Evolutionary conservation across 345 rosid genomes (phyloP).

Genomic region (Iberis pinnata): DNA sequence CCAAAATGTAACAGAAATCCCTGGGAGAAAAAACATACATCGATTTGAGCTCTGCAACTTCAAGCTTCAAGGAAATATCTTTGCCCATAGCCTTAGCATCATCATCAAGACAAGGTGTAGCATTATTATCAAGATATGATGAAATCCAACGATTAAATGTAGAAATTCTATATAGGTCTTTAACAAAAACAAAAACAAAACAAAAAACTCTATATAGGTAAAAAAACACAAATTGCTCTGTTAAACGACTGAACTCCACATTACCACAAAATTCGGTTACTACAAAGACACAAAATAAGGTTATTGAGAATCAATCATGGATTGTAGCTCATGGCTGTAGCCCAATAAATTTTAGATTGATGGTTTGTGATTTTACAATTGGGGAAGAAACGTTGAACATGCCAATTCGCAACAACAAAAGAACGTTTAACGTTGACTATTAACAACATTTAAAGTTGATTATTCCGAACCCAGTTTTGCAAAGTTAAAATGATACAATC

Average conservation of each 20-base stretch:
- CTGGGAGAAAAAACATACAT: constrained; percentile 37
- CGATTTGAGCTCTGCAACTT: constrained; percentile 79
- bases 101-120: constrained; percentile 70
- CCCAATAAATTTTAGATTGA: too few species aligned
- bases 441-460: too few species aligned
- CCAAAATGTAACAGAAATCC: neutral
- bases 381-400: too few species aligned
- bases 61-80: constrained; percentile 65
- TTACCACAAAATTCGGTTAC: constrained; percentile 91
- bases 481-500: too few species aligned
- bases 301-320: neutral
- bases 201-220: constrained; percentile 81
- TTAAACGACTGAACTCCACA: constrained; percentile 85
- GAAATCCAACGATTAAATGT: constrained; percentile 71
- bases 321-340: constrained; percentile 19
- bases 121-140: constrained; percentile 77
- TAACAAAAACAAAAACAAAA: too few species aligned
- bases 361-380: too few species aligned
- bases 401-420: too few species aligned
- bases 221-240: constrained; percentile 92
- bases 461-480: too few species aligned
- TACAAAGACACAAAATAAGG: constrained; percentile 31
- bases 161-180: constrained; percentile 78
- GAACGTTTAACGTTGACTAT: too few species aligned
- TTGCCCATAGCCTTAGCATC: constrained; percentile 76